These are phyloP conservation scores for Pseudozyma tsukubaensis DNA, from an alignment of 1,284 basidiomycete species.

Conservation along the genomic window DNA sequence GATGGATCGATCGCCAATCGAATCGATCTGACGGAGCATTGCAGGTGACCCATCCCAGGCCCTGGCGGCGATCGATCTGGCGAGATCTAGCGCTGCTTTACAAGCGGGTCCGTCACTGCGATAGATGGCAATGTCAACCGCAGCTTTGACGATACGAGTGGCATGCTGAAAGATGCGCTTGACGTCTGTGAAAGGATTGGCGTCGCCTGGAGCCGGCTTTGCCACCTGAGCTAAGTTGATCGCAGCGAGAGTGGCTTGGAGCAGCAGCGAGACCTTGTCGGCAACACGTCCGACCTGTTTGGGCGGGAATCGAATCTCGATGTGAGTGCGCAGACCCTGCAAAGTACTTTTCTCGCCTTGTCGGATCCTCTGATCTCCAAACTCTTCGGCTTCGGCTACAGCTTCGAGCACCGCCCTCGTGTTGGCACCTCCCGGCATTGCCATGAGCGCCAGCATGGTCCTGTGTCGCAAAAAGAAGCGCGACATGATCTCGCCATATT, in stretches of 20 bases:
- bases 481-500: slow-evolving; percentile 57
- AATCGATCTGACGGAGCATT: slow-evolving; percentile 81
- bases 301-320: slow-evolving; percentile 60
- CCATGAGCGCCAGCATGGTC: slow-evolving; percentile 51
- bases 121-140: slow-evolving; percentile 45
- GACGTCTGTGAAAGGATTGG: slow-evolving; percentile 36
- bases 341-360: slow-evolving; percentile 66
- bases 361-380: slow-evolving; percentile 63
- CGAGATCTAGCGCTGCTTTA: slow-evolving; percentile 48
- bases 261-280: slow-evolving; percentile 59
- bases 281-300: slow-evolving; percentile 37
- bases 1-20: slow-evolving; percentile 80
- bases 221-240: slow-evolving; percentile 43
- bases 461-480: slow-evolving; percentile 53
- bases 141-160: slow-evolving; percentile 43
- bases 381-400: slow-evolving; percentile 63
- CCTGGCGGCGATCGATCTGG: slow-evolving; percentile 75
- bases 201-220: slow-evolving; percentile 26
- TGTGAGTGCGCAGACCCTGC: slow-evolving; percentile 25
- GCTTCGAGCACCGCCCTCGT: slow-evolving; percentile 40
- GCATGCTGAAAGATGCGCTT: slow-evolving; percentile 45
- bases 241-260: slow-evolving; percentile 52
- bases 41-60: slow-evolving; percentile 85
- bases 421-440: slow-evolving; percentile 18
- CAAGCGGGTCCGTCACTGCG: slow-evolving; percentile 44